Evolutionary conservation across 176 grass and related monocot species (phyloP), one percentile per base, ranked within the genome.

Genomic region (Ensete ventricosum): DNA sequence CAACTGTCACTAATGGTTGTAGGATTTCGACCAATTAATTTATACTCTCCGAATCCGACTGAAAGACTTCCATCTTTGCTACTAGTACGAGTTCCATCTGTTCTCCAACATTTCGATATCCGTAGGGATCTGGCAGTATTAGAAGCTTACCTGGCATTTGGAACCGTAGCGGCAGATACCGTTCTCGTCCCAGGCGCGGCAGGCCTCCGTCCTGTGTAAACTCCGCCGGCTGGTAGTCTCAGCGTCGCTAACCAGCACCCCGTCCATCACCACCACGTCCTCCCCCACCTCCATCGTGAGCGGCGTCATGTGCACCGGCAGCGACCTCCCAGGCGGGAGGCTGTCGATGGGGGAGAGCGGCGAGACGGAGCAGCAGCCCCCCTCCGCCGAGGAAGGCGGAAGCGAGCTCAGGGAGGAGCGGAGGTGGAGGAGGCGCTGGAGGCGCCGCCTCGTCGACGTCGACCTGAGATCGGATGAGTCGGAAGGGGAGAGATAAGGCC

Each of bases 221-320:
- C 53, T 69, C n/a, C 29, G 54, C 16, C 79, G 14, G 10, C 17
- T 13, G 8, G 1, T 1, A 70, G 34, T 10, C 11, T 50, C 79
- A 7, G 55, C 72, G 13, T 55, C 67, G 55, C 52, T 78, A n/a
- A 87, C 24, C 67, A 85, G 82, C 29, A 78, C 80, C 24, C 88
- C 88, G 49, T 91, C 85, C 67, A 70, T 70, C 23, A 70, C 67
- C 43, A 70, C 43, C 67, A 70, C 25, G 16, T 52, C 67, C 11
- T 70, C 67, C 43, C 67, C 17, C 34, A 70, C 14, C 8, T 70
- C 48, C 67, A 70, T 16, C 67, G 50, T 70, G 17, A 70, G 43
- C 12, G 67, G 67, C 16, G 67, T 70, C 67, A 67, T 60, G 50
- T 54, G 54, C 14, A 69, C 55, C 4, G 25, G 50, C 20, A 16